A percentile compares a stretch with the other conserved stretches of the same genome.
These are phyloP conservation scores for Talaromyces thailandensis DNA, from an alignment of 495 filamentous ascomycete genomes.

Conservation along the genomic window DNA sequence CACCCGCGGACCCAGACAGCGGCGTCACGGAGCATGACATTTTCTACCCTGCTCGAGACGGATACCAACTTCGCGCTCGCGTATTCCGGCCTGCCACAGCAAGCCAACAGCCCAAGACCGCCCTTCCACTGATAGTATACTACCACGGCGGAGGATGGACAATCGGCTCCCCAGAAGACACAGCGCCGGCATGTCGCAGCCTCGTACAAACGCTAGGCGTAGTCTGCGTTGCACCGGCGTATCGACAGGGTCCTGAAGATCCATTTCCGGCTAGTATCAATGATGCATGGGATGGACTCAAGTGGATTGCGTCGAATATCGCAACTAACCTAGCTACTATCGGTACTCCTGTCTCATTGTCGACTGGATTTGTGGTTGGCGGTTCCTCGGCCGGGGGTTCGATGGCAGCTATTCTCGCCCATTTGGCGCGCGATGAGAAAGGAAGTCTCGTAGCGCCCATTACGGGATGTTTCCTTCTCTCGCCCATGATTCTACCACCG, in stretches of 20 bases:
- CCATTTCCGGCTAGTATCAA: conserved; percentile 36
- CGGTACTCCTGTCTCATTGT: conserved; percentile 17
- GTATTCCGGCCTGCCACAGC: background rate
- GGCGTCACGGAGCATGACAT: background rate
- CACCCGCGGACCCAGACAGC: background rate
- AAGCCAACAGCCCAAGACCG: background rate
- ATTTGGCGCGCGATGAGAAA: conserved; percentile 30
- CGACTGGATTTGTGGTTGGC: conserved; percentile 39
- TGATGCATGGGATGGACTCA: conserved; percentile 41
- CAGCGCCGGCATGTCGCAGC: conserved; percentile 19
- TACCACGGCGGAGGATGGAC: conserved; percentile 35
- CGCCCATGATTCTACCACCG: conserved; percentile 8
- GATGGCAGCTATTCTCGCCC: conserved; percentile 29
- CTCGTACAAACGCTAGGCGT: conserved; percentile 19
- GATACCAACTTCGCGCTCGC: conserved; percentile 1
- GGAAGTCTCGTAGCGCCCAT: conserved; percentile 25
- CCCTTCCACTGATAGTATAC: background rate
- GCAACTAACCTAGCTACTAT: conserved; percentile 14
- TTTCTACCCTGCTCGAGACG: conserved; percentile 4
- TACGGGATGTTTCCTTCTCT: conserved; percentile 30
- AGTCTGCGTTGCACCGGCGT: conserved; percentile 22
- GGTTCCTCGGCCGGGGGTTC: conserved; percentile 42
- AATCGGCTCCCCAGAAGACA: conserved; percentile 23
- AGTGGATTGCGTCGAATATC: conserved; percentile 38
- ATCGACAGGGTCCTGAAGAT: conserved; percentile 39